These are phyloP conservation scores for Aurinia saxatilis DNA, from an alignment of 345 rosid genomes.

Conservation along the genomic window DNA sequence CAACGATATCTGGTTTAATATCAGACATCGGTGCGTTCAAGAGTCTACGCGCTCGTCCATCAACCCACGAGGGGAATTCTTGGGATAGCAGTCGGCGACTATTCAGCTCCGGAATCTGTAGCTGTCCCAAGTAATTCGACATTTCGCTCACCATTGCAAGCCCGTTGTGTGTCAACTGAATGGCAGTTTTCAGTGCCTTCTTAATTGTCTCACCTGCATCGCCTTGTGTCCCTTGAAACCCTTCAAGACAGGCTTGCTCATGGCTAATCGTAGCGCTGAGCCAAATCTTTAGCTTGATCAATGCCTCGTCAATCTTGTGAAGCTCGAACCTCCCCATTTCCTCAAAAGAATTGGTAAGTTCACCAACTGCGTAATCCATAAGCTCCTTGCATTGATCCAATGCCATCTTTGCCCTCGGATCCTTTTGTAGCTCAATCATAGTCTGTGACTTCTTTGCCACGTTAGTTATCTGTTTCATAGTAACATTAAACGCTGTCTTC, in stretches of 20 bases:
- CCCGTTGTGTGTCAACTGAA: constrained; percentile 49
- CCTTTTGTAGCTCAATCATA: constrained; percentile 45
- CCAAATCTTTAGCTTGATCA: constrained; percentile 54
- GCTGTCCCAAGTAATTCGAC: constrained; percentile 24
- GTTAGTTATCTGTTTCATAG: constrained; percentile 29
- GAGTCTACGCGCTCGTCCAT: constrained; percentile 27
- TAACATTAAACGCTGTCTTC: constrained; percentile 36
- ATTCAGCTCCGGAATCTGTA: constrained; percentile 11
- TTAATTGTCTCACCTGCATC: constrained; percentile 51
- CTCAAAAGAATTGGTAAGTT: constrained; percentile 40
- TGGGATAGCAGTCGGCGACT: constrained; percentile 26
- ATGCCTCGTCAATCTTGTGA: constrained; percentile 19
- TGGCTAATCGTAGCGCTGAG: constrained; percentile 65
- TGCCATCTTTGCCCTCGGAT: constrained; percentile 44
- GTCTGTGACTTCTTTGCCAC: constrained; percentile 42
- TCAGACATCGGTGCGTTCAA: constrained; percentile 4
- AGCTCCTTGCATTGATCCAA: constrained; percentile 52
- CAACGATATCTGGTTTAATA: constrained; percentile 40
- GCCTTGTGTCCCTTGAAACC: constrained; percentile 42
- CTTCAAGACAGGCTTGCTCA: constrained; percentile 72
- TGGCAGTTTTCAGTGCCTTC: constrained; percentile 37
- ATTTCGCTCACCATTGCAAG: constrained; percentile 57
- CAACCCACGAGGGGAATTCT: constrained; percentile 34
- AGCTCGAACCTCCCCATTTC: constrained; percentile 33
- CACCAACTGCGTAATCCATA: constrained; percentile 44